Conservation (phyloP, 345 rosid species). For the Hirschfeldia incana region DNA sequence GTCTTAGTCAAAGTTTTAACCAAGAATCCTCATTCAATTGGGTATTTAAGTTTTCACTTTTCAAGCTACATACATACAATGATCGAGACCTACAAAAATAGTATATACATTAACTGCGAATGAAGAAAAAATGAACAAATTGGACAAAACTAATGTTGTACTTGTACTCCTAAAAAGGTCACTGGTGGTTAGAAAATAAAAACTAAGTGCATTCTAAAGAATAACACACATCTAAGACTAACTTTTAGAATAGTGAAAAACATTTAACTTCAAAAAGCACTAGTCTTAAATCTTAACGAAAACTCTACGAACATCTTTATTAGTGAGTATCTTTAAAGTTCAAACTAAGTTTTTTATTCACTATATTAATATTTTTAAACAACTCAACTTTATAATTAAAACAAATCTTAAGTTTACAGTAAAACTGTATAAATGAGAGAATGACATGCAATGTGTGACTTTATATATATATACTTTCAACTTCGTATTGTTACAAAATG, state of each 20-base stretch:
- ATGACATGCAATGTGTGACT: too few species aligned
- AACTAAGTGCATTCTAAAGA: neutral
- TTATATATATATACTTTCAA: too few species aligned
- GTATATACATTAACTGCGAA: neutral
- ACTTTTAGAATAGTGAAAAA: neutral
- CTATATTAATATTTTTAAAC: too few species aligned
- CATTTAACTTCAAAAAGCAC: neutral
- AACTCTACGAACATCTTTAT: neutral
- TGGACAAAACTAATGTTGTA: neutral
- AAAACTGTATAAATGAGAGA: too few species aligned
- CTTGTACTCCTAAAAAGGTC: neutral
- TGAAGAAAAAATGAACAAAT: neutral
- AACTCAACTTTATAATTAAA: too few species aligned
- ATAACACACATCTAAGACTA: neutral
- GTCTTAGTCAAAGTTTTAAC: neutral
- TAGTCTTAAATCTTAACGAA: neutral
- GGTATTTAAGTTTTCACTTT: slow-evolving; percentile 18
- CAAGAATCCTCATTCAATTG: slow-evolving; percentile 37
- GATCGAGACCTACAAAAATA: slow-evolving; percentile 3
- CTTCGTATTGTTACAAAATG: too few species aligned
- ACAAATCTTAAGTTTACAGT: too few species aligned
- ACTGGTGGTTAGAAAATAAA: neutral
- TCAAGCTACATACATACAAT: slow-evolving; percentile 5
- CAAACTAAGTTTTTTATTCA: too few species aligned
- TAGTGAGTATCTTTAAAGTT: too few species aligned